Evolutionary conservation across 805 yeast species (phyloP), one percentile per base, ranked within the genome.

Genomic region (Blastobotrys parvus): DNA sequence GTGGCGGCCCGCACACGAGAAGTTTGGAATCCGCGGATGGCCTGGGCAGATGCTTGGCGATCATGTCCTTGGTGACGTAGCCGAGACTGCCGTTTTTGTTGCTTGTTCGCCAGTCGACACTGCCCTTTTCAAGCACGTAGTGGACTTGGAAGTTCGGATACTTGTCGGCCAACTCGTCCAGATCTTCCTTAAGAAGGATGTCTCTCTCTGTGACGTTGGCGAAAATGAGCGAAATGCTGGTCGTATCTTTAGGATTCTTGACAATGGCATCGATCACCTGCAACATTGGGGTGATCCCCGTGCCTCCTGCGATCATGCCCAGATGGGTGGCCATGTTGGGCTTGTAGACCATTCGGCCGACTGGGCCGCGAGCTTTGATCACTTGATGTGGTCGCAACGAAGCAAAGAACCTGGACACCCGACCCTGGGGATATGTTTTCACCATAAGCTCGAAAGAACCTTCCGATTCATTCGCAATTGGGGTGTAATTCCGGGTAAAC

Each of bases 251-350:
- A 19, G 94, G 90, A 60, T 89, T 78, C 45, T 70, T 67, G 55
- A 79, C 78, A 52, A 89, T 80, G 11, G 94, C 84, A 54, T 84
- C 82, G 53, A 89, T 78, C 53, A 89, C 82, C 64, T 88, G 94
- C 56, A 83, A 32, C 64, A 86, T 79, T 31, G 97, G 96, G 6
- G 96, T 86, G 49, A 89, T 81, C 41, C 97, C 97, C 31, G 97
- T 86, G 58, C 97, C 97, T 53, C 97, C 97, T 34, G 95, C 94
- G 52, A 90, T 79, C 97, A 89, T 89, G 43, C 82, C 87, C 46
- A 89, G 71, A 47, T 74, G 72, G 45, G 72, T 68, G 45, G 75
- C 79, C 79, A 82, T 78, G 65, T 84, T 85, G 53, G 94, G 87
- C 42, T 77, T 70, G 67, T 89, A 89, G 48, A 78, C 74, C 71